phyloP scores from a whole-genome alignment of 495 filamentous ascomycete species.

The Pseudotulostoma volvatum region DNA sequence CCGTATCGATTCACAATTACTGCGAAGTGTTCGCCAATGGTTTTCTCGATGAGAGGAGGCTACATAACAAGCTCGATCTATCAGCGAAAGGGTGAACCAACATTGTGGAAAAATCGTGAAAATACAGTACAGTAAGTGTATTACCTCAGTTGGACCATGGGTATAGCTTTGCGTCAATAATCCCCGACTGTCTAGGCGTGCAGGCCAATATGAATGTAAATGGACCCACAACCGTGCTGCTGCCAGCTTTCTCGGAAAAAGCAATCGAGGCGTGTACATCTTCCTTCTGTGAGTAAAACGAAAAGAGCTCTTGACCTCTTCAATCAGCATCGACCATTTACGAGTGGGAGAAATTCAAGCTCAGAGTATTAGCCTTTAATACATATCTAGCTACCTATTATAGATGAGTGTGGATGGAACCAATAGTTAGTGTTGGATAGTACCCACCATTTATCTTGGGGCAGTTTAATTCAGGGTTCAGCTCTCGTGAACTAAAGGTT shows the following conservation, averaged over 20 bases:
- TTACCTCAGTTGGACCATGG: slow-evolving; percentile 28
- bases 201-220: background rate
- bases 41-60: slow-evolving; percentile 59
- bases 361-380: background rate
- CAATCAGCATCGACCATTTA: no score
- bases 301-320: no score
- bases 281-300: no score
- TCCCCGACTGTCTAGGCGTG: no score
- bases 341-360: background rate
- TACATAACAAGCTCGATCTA: slow-evolving; percentile 12
- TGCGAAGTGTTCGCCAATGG: slow-evolving; percentile 69
- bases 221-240: background rate
- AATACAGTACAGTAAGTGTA: background rate
- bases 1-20: slow-evolving; percentile 53
- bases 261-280: no score
- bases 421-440: no score
- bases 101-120: background rate
- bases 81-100: slow-evolving; percentile 2
- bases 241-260: background rate
- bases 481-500: no score
- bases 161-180: slow-evolving; percentile 32
- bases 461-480: no score
- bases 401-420: no score
- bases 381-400: no score
- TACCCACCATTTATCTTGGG: no score